These are phyloP conservation scores for Verticillium klebahnii DNA, from an alignment of 2,329 filamentous ascomycete species.

Conservation along the genomic window DNA sequence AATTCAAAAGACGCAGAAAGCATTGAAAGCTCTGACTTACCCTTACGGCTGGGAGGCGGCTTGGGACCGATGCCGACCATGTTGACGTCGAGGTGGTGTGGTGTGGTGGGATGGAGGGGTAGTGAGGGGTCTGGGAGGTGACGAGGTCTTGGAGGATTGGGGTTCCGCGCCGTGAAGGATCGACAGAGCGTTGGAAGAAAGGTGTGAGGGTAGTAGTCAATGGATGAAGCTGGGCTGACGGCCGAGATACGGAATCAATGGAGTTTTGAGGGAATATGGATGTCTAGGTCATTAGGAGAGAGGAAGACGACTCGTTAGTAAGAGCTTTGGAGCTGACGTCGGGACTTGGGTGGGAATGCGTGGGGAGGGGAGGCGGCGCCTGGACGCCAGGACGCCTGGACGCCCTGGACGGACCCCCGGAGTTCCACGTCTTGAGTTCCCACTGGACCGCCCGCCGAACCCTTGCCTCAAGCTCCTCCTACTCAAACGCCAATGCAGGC, in stretches of 20 bases:
- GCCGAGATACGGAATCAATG: not conserved
- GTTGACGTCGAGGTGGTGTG: slow-evolving; percentile 21
- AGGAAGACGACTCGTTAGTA: not conserved
- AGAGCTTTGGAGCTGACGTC: not conserved
- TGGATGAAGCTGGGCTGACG: not conserved
- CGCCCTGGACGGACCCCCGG: not conserved
- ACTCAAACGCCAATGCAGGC: not conserved
- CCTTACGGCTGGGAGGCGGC: slow-evolving; percentile 55
- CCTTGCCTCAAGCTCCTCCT: not conserved
- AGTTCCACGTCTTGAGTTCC: not conserved
- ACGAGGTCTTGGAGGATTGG: not conserved
- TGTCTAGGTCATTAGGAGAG: not conserved
- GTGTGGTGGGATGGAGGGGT: not conserved
- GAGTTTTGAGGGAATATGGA: not conserved
- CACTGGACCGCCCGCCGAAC: not conserved
- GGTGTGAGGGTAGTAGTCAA: not conserved
- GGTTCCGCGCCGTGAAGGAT: not conserved
- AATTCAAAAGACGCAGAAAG: not conserved
- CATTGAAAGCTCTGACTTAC: slow-evolving; percentile 42
- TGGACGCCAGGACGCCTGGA: not conserved
- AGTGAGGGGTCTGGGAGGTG: not conserved
- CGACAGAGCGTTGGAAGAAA: not conserved
- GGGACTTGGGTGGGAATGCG: not conserved
- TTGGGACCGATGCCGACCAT: slow-evolving; percentile 49
- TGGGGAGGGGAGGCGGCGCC: not conserved